Evolutionary conservation across 371 early-diverging fungal genomes (phyloP).

Genomic region (Capillidium heterosporum): DNA sequence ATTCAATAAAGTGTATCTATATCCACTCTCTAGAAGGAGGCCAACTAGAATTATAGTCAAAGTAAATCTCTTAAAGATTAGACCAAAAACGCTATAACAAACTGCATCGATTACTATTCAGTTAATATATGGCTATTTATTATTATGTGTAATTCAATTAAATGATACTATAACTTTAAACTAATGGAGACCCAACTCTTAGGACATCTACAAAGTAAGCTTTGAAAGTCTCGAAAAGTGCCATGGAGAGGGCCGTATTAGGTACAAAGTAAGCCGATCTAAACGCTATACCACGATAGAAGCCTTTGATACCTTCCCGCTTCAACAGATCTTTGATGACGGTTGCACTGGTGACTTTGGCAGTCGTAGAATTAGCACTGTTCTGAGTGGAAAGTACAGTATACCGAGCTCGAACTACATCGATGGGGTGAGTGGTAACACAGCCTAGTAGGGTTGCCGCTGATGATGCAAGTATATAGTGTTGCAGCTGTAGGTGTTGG

Average conservation of each 20-base stretch:
- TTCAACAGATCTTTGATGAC: background rate
- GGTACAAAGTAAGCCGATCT: conserved; percentile 1
- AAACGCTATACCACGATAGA: background rate
- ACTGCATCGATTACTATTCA: no score
- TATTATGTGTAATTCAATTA: no score
- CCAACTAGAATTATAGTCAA: no score
- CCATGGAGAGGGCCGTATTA: background rate
- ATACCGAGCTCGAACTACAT: background rate
- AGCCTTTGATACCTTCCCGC: background rate
- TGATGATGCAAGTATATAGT: conserved; percentile 1
- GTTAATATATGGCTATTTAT: no score
- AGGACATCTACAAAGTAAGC: background rate
- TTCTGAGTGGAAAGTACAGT: background rate
- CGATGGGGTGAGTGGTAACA: background rate
- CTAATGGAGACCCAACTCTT: no score
- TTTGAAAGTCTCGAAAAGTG: conserved; percentile 4
- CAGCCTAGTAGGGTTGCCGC: background rate
- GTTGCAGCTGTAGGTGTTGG: background rate
- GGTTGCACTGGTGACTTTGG: background rate
- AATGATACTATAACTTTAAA: no score
- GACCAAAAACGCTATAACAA: no score
- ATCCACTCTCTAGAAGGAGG: no score
- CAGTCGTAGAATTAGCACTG: background rate
- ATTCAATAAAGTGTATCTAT: no score
- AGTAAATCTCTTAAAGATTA: no score